Evolutionary conservation across 148 eudicot species (phyloP).

Genomic region (Nyssa sinensis): DNA sequence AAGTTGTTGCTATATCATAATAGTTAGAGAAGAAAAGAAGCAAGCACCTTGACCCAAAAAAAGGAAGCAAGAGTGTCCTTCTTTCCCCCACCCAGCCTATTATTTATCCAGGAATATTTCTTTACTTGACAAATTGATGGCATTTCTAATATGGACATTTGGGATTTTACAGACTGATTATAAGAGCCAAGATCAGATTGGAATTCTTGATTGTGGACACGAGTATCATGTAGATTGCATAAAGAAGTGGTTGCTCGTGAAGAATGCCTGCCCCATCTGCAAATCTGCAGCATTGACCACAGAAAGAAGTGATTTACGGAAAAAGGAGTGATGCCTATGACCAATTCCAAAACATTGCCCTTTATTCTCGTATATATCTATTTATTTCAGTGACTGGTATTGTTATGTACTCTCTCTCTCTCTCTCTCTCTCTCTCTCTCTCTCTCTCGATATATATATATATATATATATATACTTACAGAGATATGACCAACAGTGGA

Average conservation of each 20-base stretch:
- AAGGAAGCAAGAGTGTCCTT: too few relatives aligned
- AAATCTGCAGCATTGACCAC: slow-evolving; percentile 60
- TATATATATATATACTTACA: slow-evolving; percentile 19
- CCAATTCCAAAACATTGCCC: background rate
- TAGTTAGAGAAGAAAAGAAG: too few relatives aligned
- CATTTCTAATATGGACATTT: slow-evolving; percentile 7
- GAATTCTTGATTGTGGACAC: slow-evolving; percentile 79
- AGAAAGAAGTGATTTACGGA: slow-evolving; percentile 25
- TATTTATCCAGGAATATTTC: background rate
- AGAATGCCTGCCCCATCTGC: slow-evolving; percentile 88
- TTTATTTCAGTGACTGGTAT: slow-evolving; percentile 10
- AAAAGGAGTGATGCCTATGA: background rate
- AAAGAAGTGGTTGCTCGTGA: slow-evolving; percentile 72
- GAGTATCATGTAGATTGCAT: slow-evolving; percentile 82
- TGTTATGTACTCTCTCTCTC: background rate
- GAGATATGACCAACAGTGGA: slow-evolving; percentile 11
- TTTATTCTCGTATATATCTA: background rate
- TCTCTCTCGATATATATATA: background rate
- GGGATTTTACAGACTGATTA: slow-evolving; percentile 70
- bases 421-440: too few relatives aligned
- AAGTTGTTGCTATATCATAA: background rate
- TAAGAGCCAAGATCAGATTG: slow-evolving; percentile 53
- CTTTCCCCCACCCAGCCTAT: background rate
- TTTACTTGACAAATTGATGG: too few relatives aligned
- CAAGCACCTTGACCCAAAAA: too few relatives aligned